Percentiles rank a stretch among this genome's conserved stretches.
Evolutionary conservation across 108 stramenopile genomes (phyloP).

Genomic region (Nitzschia palea): DNA sequence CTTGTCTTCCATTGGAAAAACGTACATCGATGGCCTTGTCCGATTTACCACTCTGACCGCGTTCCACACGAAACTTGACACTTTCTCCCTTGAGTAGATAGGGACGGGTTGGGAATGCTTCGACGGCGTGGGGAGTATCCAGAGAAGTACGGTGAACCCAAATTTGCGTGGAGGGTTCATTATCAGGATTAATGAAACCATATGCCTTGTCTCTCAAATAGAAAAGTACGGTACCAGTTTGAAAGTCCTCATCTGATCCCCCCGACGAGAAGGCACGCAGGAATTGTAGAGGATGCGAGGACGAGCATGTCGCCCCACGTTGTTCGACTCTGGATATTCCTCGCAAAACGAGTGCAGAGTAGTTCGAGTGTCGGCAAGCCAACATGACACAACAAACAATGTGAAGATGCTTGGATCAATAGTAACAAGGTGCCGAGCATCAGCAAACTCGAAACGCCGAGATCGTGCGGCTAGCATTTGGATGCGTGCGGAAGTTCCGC

Average conservation of each 20-base stretch:
- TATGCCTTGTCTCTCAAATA: constrained; percentile 27
- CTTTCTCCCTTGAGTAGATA: constrained; percentile 23
- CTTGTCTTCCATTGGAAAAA: constrained; percentile 22
- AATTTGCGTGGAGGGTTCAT: constrained; percentile 9
- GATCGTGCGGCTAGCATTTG: too few species aligned
- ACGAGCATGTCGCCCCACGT: too few species aligned
- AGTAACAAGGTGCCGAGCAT: too few species aligned
- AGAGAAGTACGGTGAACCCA: constrained; percentile 23
- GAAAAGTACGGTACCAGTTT: constrained; percentile 24
- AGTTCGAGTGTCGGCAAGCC: too few species aligned
- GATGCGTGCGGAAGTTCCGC: too few species aligned
- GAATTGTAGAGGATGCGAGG: too few species aligned
- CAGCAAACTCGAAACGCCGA: too few species aligned
- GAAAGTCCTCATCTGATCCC: not conserved
- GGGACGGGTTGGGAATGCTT: constrained; percentile 23
- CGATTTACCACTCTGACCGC: not conserved
- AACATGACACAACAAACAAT: too few species aligned
- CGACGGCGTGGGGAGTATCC: constrained; percentile 8
- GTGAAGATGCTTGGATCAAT: too few species aligned
- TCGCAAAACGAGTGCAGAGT: too few species aligned
- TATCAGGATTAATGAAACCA: constrained; percentile 28
- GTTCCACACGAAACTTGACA: constrained; percentile 24
- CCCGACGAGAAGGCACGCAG: too few species aligned
- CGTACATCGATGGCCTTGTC: constrained; percentile 10
- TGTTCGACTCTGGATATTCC: too few species aligned